phyloP scores from a whole-genome alignment of 352 stramenopile genomes.

The Peronospora belbahrii region DNA sequence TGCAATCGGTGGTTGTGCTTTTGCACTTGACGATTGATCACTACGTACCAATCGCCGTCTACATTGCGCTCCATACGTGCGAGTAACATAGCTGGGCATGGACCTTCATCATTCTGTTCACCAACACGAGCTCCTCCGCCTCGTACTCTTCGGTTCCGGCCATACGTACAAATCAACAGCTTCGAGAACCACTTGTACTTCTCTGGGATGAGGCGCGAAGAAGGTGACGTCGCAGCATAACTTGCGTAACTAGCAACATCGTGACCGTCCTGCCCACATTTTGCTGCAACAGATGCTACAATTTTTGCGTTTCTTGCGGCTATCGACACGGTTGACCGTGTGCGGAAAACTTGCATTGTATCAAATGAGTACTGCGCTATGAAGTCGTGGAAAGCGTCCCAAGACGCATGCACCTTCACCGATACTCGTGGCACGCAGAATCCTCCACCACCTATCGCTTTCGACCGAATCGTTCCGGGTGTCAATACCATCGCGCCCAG shows the following conservation, averaged over 20 bases:
- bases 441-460: constrained; percentile 20
- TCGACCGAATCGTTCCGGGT: constrained; percentile 24
- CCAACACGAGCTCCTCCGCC: constrained; percentile 23
- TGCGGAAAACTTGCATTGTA: constrained; percentile 61
- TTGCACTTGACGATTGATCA: constrained; percentile 59
- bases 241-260: constrained; percentile 34
- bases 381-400: constrained; percentile 52
- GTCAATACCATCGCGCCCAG: constrained; percentile 23
- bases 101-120: constrained; percentile 8
- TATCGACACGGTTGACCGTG: constrained; percentile 61
- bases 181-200: constrained; percentile 69
- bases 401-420: constrained; percentile 46
- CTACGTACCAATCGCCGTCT: constrained; percentile 50
- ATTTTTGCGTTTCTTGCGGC: constrained; percentile 52
- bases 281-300: constrained; percentile 15
- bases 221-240: constrained; percentile 19
- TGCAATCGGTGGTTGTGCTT: constrained; percentile 51
- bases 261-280: constrained; percentile 8
- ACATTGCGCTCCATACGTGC: constrained; percentile 58
- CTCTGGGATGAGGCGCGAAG: constrained; percentile 38
- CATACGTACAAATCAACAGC: constrained; percentile 66
- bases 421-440: constrained; percentile 29
- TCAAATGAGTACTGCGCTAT: constrained; percentile 46
- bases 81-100: constrained; percentile 64
- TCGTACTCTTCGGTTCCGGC: constrained; percentile 60